These are phyloP conservation scores for apple (Malus domestica) DNA, from an alignment of 306 rosid genomes.

Conservation along the genomic window DNA sequence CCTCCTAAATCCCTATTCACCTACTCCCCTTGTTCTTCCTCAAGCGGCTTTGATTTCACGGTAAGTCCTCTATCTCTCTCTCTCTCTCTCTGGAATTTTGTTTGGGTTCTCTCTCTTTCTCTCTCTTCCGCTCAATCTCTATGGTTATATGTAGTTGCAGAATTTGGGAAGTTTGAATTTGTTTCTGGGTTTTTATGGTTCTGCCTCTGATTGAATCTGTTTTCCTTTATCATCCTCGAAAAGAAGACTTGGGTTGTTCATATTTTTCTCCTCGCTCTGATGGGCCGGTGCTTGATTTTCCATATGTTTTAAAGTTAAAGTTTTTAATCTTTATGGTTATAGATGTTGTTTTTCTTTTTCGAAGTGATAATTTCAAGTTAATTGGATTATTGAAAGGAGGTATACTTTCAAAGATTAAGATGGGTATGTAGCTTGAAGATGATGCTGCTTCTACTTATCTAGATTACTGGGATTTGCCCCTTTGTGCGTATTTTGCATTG, in stretches of 20 bases:
- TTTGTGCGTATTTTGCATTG: background rate
- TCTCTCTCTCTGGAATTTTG: background rate
- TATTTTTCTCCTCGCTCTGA: background rate
- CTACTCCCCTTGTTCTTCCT: background rate
- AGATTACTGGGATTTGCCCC: background rate
- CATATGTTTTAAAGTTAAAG: background rate
- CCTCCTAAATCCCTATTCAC: background rate
- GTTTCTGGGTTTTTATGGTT: background rate
- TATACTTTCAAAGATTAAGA: background rate
- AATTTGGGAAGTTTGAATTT: background rate
- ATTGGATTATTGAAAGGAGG: background rate
- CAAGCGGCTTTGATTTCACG: background rate
- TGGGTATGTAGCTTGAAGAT: background rate
- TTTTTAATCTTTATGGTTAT: background rate
- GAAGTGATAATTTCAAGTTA: background rate
- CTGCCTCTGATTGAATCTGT: background rate
- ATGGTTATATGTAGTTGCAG: background rate
- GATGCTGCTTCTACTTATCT: background rate
- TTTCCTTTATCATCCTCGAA: background rate
- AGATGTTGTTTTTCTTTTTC: background rate
- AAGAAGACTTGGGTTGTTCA: background rate
- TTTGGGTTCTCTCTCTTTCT: background rate
- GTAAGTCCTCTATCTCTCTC: background rate
- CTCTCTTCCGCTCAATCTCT: background rate
- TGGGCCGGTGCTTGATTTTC: background rate